Evolutionary conservation across 371 early-diverging fungal genomes (phyloP).

Genomic region (Batkoa obscura): DNA sequence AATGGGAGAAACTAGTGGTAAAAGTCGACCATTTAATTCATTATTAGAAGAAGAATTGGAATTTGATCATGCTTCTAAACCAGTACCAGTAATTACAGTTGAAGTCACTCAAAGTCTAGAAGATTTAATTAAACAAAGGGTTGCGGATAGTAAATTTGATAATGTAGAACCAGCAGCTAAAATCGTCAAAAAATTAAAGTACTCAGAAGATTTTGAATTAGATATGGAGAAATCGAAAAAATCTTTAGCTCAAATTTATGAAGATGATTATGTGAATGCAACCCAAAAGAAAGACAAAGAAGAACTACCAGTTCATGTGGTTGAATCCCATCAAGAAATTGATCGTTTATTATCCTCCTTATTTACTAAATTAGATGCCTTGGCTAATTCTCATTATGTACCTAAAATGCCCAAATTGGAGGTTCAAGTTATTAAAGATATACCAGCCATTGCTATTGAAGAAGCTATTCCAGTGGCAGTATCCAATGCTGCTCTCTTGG

Average conservation of each 20-base stretch:
- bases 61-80: constrained; percentile 74
- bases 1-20: constrained; percentile 56
- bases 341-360: constrained; percentile 46
- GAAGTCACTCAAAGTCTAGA: constrained; percentile 75
- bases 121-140: constrained; percentile 81
- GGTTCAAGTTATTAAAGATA: constrained; percentile 53
- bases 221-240: constrained; percentile 64
- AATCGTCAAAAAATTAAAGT: constrained; percentile 46
- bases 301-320: constrained; percentile 22
- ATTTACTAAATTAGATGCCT: constrained; percentile 66
- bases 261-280: constrained; percentile 62
- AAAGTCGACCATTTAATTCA: constrained; percentile 75
- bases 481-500: constrained; percentile 57
- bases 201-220: constrained; percentile 56
- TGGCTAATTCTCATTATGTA: constrained; percentile 81
- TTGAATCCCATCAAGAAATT: constrained; percentile 63
- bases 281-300: constrained; percentile 42
- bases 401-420: constrained; percentile 61
- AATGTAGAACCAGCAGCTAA: constrained; percentile 49
- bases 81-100: constrained; percentile 87
- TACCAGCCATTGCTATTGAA: constrained; percentile 85
- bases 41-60: constrained; percentile 85
- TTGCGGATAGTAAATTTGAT: constrained; percentile 55
- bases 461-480: constrained; percentile 83
- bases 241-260: constrained; percentile 80